Evolutionary conservation across 2,329 filamentous ascomycete species (phyloP).

Genomic region (Exserohilum rostratum): DNA sequence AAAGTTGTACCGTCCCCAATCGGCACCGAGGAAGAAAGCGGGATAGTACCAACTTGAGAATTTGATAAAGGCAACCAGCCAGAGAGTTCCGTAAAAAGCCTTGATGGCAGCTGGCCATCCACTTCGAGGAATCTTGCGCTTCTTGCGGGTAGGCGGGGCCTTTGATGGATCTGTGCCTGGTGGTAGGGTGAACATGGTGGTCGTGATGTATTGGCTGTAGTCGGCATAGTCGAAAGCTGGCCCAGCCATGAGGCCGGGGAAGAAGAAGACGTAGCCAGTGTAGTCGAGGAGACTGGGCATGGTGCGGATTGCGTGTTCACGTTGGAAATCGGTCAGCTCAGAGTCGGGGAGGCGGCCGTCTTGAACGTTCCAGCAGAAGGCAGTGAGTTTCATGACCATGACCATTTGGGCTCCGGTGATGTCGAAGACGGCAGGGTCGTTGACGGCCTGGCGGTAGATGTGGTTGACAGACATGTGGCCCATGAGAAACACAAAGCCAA

Average conservation of each 20-base stretch:
- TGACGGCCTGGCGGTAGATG: conserved; percentile 75
- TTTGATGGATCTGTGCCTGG: conserved; percentile 81
- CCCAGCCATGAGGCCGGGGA: conserved; percentile 86
- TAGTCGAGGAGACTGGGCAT: conserved; percentile 82
- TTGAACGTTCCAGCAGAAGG: conserved; percentile 98
- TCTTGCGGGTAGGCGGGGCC: conserved; percentile 83
- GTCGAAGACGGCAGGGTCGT: conserved; percentile 73
- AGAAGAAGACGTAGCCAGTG: conserved; percentile 90
- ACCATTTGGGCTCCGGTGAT: conserved; percentile 98
- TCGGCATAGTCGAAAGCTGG: conserved; percentile 95
- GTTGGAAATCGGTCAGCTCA: conserved; percentile 85
- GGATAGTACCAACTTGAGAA: conserved; percentile 71
- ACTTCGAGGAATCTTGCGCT: conserved; percentile 90
- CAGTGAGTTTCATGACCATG: conserved; percentile 92
- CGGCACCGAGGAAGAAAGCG: conserved; percentile 66
- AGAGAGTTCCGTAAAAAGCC: conserved; percentile 72
- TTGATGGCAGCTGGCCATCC: conserved; percentile 84
- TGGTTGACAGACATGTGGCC: conserved; percentile 92
- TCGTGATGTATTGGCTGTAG: conserved; percentile 90
- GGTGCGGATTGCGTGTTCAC: conserved; percentile 75
- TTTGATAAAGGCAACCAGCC: conserved; percentile 79
- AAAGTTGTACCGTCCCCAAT: conserved; percentile 72
- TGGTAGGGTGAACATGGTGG: conserved; percentile 89
- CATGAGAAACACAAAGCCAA: conserved; percentile 93
- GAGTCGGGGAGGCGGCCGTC: conserved; percentile 82